Conservation (phyloP, 2,329 filamentous ascomycete species). For the Elsinoe perseae region DNA sequence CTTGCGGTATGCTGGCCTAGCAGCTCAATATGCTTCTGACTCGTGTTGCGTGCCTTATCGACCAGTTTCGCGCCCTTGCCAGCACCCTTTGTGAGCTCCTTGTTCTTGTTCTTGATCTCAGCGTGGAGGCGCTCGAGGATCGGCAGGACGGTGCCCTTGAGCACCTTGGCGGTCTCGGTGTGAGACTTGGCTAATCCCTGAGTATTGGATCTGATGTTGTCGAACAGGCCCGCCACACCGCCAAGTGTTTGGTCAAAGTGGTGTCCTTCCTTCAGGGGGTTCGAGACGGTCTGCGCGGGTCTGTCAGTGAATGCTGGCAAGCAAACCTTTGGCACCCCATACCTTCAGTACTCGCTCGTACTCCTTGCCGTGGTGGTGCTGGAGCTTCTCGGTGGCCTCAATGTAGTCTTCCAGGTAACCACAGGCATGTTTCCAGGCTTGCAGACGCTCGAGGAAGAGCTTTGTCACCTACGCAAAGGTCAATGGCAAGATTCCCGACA, state of each 20-base stretch:
- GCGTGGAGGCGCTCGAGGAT: conserved; percentile 85
- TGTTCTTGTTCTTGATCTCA: conserved; percentile 93
- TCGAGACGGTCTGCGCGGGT: conserved; percentile 63
- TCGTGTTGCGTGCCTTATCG: conserved; percentile 74
- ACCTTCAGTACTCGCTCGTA: conserved; percentile 92
- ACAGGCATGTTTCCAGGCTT: conserved; percentile 93
- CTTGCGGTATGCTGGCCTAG: conserved; percentile 77
- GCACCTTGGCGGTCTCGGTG: conserved; percentile 79
- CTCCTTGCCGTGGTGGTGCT: conserved; percentile 80
- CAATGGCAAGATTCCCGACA: background rate
- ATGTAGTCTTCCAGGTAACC: conserved; percentile 89
- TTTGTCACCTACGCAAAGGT: conserved; percentile 32
- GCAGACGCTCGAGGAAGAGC: conserved; percentile 77
- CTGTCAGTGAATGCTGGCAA: background rate
- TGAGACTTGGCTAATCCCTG: conserved; percentile 86
- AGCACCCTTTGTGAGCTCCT: conserved; percentile 75
- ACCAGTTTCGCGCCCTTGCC: conserved; percentile 83
- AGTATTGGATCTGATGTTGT: conserved; percentile 88
- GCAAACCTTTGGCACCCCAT: conserved; percentile 9
- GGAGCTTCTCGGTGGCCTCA: conserved; percentile 72
- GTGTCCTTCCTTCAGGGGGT: conserved; percentile 78
- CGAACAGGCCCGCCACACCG: conserved; percentile 81
- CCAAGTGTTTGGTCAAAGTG: conserved; percentile 90
- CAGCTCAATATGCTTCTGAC: conserved; percentile 94
- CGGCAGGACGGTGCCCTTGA: conserved; percentile 79